phyloP scores from a whole-genome alignment of 768 basidiomycete genomes.

The Agrocybe praecox region DNA sequence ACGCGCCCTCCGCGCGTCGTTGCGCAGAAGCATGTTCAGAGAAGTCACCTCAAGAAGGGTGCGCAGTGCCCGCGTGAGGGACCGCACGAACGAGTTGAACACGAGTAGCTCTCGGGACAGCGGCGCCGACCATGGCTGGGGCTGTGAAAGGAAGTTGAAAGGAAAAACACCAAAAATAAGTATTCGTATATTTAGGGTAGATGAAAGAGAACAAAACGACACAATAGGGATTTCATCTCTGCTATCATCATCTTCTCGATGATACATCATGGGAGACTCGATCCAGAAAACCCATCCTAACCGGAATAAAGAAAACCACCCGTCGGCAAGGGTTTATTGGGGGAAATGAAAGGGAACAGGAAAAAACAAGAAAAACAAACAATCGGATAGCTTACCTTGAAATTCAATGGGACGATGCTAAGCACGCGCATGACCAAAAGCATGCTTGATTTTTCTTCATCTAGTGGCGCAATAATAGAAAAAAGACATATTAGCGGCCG shows the following conservation, averaged over 20 bases:
- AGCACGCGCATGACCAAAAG: constrained; percentile 95
- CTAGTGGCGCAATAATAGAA: constrained; percentile 37
- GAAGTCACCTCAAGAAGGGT: constrained; percentile 89
- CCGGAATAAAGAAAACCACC: neutral
- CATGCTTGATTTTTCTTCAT: constrained; percentile 94
- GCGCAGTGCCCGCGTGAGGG: constrained; percentile 87
- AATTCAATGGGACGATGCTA: constrained; percentile 92
- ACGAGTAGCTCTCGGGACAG: constrained; percentile 95
- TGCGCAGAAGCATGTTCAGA: constrained; percentile 90
- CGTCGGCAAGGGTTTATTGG: neutral
- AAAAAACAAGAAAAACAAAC: neutral
- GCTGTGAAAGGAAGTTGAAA: constrained; percentile 40
- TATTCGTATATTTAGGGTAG: neutral
- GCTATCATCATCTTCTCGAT: neutral
- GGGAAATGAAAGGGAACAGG: constrained; percentile 4
- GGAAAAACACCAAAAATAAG: neutral
- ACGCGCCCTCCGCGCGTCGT: constrained; percentile 82
- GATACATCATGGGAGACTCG: neutral
- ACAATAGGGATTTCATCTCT: neutral
- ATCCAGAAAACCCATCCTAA: neutral
- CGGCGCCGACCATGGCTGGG: constrained; percentile 94
- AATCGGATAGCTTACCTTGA: constrained; percentile 63
- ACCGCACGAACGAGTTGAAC: constrained; percentile 97
- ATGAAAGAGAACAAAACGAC: neutral
- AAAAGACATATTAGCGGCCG: neutral